A percentile compares a stretch with the other conserved stretches of the same genome.
Evolutionary conservation across 2,329 filamentous ascomycete species (phyloP).

Genomic region (Dichotomopilus funicola): DNA sequence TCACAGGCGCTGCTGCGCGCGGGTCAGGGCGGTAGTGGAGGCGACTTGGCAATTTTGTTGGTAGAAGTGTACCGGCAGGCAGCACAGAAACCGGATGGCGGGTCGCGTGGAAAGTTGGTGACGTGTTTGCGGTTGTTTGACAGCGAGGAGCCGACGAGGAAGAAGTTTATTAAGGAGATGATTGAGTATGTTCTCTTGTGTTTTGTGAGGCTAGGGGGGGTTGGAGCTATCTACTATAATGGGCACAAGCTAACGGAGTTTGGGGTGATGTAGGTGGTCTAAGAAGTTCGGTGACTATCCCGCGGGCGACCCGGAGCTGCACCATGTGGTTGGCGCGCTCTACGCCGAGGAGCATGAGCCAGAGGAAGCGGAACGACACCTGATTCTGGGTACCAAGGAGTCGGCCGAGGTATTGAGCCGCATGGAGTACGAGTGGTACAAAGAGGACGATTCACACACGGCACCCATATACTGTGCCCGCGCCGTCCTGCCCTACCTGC

Average conservation of each 20-base stretch:
- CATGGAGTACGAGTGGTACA: slow-evolving; percentile 93
- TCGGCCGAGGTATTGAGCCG: slow-evolving; percentile 72
- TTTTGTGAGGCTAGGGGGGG: background rate
- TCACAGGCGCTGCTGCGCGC: slow-evolving; percentile 81
- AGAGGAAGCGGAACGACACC: slow-evolving; percentile 88
- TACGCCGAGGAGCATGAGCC: slow-evolving; percentile 90
- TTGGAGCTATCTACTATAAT: background rate
- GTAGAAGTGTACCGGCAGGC: slow-evolving; percentile 89
- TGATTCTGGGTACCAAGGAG: slow-evolving; percentile 82
- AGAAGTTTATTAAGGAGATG: slow-evolving; percentile 84
- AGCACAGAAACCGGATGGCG: slow-evolving; percentile 68
- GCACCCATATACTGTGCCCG: slow-evolving; percentile 81
- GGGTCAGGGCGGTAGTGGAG: slow-evolving; percentile 88
- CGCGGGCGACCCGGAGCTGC: slow-evolving; percentile 86
- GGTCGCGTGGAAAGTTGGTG: slow-evolving; percentile 67
- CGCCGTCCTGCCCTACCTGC: slow-evolving; percentile 82
- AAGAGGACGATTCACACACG: slow-evolving; percentile 77
- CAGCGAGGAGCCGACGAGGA: slow-evolving; percentile 77
- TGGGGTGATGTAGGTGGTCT: slow-evolving; percentile 58
- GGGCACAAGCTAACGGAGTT: too few relatives aligned
- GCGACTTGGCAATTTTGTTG: slow-evolving; percentile 80
- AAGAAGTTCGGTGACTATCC: slow-evolving; percentile 78
- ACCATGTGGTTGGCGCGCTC: slow-evolving; percentile 81
- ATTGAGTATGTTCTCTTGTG: slow-evolving; percentile 51
- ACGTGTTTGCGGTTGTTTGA: slow-evolving; percentile 76